Evolutionary conservation across 2,329 filamentous ascomycete species (phyloP).

Genomic region (Clarireedia monteithiana): DNA sequence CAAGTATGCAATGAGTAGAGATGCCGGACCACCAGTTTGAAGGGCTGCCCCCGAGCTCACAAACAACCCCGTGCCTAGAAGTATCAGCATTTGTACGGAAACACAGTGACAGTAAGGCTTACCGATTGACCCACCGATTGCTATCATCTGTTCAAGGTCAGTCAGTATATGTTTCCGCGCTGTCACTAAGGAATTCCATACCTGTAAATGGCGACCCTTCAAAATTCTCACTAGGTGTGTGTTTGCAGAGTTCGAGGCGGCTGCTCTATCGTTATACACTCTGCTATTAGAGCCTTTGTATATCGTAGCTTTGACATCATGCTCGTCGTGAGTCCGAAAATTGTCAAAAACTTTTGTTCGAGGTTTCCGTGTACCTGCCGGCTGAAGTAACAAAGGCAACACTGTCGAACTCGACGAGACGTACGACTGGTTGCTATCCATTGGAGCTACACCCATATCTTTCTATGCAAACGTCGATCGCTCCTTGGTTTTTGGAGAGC

Average conservation of each 20-base stretch:
- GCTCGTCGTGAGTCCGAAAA: conserved; percentile 20
- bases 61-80: conserved; percentile 70
- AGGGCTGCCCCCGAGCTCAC: conserved; percentile 73
- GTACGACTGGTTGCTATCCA: conserved; percentile 16
- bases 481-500: neutral
- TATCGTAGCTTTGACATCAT: conserved; percentile 12
- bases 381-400: conserved; percentile 20
- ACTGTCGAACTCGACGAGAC: conserved; percentile 21
- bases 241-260: conserved; percentile 56
- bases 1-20: conserved; percentile 68
- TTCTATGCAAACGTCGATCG: neutral
- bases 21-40: conserved; percentile 66
- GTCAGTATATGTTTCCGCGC: neutral
- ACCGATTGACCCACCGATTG: conserved; percentile 87
- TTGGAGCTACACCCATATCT: neutral
- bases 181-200: neutral
- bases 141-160: conserved; percentile 70
- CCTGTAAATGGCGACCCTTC: conserved; percentile 66
- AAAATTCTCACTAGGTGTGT: conserved; percentile 68
- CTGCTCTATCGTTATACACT: conserved; percentile 58
- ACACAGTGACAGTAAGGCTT: conserved; percentile 27
- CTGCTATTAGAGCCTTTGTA: conserved; percentile 21
- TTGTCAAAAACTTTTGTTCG: conserved; percentile 22
- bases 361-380: conserved; percentile 12
- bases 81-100: neutral